Percentiles rank a stretch among this genome's conserved stretches.
phyloP scores from a whole-genome alignment of 2,329 filamentous ascomycete genomes.

The Sphaceloma murrayae region DNA sequence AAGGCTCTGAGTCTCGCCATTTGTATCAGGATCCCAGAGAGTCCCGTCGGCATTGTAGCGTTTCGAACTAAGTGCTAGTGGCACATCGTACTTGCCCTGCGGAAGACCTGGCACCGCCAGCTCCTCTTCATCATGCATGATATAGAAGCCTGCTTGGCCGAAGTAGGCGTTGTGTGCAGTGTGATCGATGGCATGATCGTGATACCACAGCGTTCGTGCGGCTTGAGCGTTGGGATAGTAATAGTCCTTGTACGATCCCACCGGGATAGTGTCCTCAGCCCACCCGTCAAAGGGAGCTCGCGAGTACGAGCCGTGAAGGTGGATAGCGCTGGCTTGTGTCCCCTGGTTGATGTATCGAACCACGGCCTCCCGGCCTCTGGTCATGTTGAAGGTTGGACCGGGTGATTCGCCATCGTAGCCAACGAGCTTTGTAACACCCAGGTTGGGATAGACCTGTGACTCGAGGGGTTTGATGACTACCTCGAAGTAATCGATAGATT shows the following conservation, averaged over 20 bases:
- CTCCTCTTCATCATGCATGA: slow-evolving; percentile 44
- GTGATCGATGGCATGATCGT: slow-evolving; percentile 36
- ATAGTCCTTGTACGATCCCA: slow-evolving; percentile 51
- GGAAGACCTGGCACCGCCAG: slow-evolving; percentile 38
- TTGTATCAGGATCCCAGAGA: slow-evolving; percentile 38
- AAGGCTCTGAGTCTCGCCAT: slow-evolving; percentile 35
- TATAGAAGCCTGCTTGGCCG: slow-evolving; percentile 49
- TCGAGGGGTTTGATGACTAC: slow-evolving; percentile 35
- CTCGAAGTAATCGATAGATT: slow-evolving; percentile 39
- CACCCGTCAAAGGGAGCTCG: slow-evolving; percentile 44
- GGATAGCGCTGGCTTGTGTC: slow-evolving; percentile 36
- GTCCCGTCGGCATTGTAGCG: slow-evolving; percentile 44
- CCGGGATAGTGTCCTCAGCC: slow-evolving; percentile 44
- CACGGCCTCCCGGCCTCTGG: slow-evolving; percentile 40
- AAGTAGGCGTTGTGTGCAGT: slow-evolving; percentile 49
- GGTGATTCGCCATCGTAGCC: slow-evolving; percentile 47
- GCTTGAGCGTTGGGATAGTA: slow-evolving; percentile 51
- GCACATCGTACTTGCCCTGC: slow-evolving; percentile 45
- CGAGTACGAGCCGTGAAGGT: slow-evolving; percentile 44
- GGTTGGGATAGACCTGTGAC: slow-evolving; percentile 33
- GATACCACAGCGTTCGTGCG: slow-evolving; percentile 28
- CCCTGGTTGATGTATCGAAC: slow-evolving; percentile 45
- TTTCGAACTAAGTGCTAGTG: slow-evolving; percentile 43
- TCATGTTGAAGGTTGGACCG: slow-evolving; percentile 43
- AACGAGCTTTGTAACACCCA: slow-evolving; percentile 29